A percentile compares a stretch with the other conserved stretches of the same genome.
phyloP scores from a whole-genome alignment of 2,329 filamentous ascomycete genomes.

The Tolypocladium nubicola region DNA sequence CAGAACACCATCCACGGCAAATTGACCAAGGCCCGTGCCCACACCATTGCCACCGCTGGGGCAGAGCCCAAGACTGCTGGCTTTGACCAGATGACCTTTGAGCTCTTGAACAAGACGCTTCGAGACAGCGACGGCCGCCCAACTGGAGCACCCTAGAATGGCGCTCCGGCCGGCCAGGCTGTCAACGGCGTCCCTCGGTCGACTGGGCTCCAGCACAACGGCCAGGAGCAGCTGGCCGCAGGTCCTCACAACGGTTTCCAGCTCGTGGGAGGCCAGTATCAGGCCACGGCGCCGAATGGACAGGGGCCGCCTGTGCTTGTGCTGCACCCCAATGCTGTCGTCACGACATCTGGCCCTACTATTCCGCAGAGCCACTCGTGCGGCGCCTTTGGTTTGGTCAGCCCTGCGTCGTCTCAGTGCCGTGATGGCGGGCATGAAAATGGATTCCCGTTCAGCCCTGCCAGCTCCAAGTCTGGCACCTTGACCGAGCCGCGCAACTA shows the following conservation, averaged over 20 bases:
- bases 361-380: conserved; percentile 9
- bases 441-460: conserved; percentile 4
- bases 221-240: not conserved
- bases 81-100: conserved; percentile 1
- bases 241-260: not conserved
- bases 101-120: conserved; percentile 3
- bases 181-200: not conserved
- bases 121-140: conserved; percentile 2
- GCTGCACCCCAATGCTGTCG: not conserved
- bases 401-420: conserved; percentile 1
- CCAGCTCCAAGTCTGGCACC: conserved; percentile 5
- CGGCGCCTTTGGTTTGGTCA: conserved; percentile 2
- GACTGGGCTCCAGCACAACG: not conserved
- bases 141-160: conserved; percentile 8
- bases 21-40: not conserved
- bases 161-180: conserved; percentile 1
- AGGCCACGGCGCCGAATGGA: not conserved
- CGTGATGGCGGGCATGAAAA: not conserved
- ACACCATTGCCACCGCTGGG: not conserved
- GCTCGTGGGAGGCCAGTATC: not conserved
- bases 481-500: conserved; percentile 32
- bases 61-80: not conserved
- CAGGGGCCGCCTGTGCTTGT: not conserved
- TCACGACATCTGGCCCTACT: not conserved
- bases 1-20: not conserved